A percentile compares a stretch with the other conserved stretches of the same genome.
These are phyloP conservation scores for Penicillium concentricum DNA, from an alignment of 2,329 filamentous ascomycete genomes.

Conservation along the genomic window DNA sequence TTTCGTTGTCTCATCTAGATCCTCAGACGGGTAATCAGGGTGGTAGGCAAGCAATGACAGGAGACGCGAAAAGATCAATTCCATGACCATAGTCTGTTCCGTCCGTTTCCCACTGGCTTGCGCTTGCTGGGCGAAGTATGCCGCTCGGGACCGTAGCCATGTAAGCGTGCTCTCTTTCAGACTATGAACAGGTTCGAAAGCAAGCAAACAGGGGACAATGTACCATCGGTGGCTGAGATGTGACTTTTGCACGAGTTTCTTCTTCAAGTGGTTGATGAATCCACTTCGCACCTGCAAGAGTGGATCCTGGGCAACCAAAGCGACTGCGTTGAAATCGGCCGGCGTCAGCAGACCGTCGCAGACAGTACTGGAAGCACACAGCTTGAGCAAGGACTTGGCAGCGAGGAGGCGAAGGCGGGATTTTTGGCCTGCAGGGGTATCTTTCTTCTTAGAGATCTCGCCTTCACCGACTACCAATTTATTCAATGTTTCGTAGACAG, in stretches of 20 bases:
- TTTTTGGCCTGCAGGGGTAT: constrained; percentile 75
- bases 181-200: constrained; percentile 78
- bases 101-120: constrained; percentile 35
- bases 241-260: constrained; percentile 50
- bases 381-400: constrained; percentile 76
- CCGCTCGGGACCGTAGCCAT: constrained; percentile 82
- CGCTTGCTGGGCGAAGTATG: constrained; percentile 58
- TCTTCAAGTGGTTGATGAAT: constrained; percentile 85
- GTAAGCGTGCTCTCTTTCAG: constrained; percentile 76
- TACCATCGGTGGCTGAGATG: constrained; percentile 87
- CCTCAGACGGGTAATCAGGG: constrained; percentile 68
- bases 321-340: constrained; percentile 75
- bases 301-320: constrained; percentile 76
- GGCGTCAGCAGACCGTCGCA: constrained; percentile 71
- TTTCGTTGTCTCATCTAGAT: constrained; percentile 45
- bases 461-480: constrained; percentile 73
- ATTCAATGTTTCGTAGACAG: constrained; percentile 76
- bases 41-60: constrained; percentile 90
- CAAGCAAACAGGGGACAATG: constrained; percentile 82
- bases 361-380: constrained; percentile 73
- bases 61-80: constrained; percentile 76
- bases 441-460: constrained; percentile 71
- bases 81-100: constrained; percentile 66
- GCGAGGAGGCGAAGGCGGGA: constrained; percentile 79
- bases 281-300: constrained; percentile 70